These are phyloP conservation scores for Monilinia vaccinii-corymbosi DNA, from an alignment of 2,329 filamentous ascomycete genomes.

Conservation along the genomic window DNA sequence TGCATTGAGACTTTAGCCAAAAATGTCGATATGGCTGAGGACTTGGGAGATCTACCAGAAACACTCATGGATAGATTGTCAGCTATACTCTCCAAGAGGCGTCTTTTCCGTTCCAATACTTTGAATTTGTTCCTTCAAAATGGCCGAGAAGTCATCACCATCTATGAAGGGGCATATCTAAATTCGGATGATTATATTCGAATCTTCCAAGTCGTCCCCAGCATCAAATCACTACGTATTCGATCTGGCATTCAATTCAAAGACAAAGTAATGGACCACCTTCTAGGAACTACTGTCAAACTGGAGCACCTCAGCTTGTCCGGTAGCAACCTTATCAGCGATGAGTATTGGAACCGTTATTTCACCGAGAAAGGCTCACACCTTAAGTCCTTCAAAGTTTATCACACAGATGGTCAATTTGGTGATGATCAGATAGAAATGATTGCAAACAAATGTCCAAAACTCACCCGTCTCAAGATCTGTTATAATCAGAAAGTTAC, in stretches of 20 bases:
- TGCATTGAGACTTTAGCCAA: constrained; percentile 55
- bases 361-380: constrained; percentile 55
- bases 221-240: constrained; percentile 61
- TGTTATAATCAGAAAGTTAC: constrained; percentile 70
- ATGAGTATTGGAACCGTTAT: constrained; percentile 64
- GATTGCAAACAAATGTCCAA: constrained; percentile 56
- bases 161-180: constrained; percentile 56
- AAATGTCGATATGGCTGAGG: constrained; percentile 53
- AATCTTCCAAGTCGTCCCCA: constrained; percentile 68
- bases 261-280: constrained; percentile 71
- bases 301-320: constrained; percentile 72
- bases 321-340: constrained; percentile 73
- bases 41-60: constrained; percentile 50
- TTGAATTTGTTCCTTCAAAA: constrained; percentile 49
- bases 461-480: constrained; percentile 68
- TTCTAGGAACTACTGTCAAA: constrained; percentile 59
- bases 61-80: constrained; percentile 49
- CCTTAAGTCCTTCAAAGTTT: constrained; percentile 64
- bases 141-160: constrained; percentile 39
- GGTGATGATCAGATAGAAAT: constrained; percentile 57
- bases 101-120: constrained; percentile 45
- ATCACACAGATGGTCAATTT: constrained; percentile 76
- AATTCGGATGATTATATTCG: constrained; percentile 67
- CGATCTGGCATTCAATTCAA: constrained; percentile 90
- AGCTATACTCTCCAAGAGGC: constrained; percentile 49